phyloP scores from a whole-genome alignment of 169 alveolate genomes.

The Perkinsus olseni region DNA sequence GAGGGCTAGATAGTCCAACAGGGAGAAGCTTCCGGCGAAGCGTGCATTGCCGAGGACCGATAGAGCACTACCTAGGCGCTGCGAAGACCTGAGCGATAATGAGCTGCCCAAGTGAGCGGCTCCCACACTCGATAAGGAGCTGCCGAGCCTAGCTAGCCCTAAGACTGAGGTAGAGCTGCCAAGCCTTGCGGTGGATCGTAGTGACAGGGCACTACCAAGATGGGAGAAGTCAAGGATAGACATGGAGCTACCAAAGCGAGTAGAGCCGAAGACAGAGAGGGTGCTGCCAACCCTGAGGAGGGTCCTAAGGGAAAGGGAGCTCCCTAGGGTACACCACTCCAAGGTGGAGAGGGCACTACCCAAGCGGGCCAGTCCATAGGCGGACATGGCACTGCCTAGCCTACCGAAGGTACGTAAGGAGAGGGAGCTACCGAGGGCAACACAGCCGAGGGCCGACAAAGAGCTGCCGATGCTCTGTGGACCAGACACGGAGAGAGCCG shows the following conservation, averaged over 20 bases:
- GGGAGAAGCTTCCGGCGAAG: background rate
- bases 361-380: background rate
- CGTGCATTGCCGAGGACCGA: slow-evolving; percentile 1
- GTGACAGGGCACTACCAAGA: background rate
- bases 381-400: background rate
- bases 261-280: background rate
- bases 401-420: background rate
- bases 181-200: background rate
- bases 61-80: background rate
- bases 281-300: slow-evolving; percentile 1
- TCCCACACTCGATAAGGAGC: background rate
- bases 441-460: background rate
- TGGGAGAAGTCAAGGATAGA: background rate
- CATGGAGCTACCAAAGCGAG: background rate
- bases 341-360: background rate
- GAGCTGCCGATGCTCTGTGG: background rate
- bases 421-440: background rate
- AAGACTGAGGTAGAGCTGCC: background rate
- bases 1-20: background rate
- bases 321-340: slow-evolving; percentile 4
- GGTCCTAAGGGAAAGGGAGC: background rate
- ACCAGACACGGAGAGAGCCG: background rate
- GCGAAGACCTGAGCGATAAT: background rate
- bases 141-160: slow-evolving; percentile 12
- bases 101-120: background rate